Evolutionary conservation across 1,139 yeast genomes (phyloP).

Genomic region (Protomyces arabidopsidicola): DNA sequence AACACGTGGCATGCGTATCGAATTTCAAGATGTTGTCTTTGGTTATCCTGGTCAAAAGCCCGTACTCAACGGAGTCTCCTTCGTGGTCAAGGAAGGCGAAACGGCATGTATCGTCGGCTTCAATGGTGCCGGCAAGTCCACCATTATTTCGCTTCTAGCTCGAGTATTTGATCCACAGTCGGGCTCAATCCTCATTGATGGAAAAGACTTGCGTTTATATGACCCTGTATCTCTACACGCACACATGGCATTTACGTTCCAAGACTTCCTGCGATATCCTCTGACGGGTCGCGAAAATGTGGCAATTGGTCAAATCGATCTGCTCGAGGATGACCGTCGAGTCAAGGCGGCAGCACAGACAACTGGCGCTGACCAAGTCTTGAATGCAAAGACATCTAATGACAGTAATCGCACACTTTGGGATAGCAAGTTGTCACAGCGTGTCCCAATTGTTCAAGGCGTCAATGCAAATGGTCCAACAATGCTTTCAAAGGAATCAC

Average conservation of each 20-base stretch:
- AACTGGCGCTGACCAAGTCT: conserved; percentile 10
- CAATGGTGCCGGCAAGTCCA: conserved; percentile 20
- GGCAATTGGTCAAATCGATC: conserved; percentile 10
- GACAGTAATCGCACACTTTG: background rate
- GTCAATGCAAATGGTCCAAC: background rate
- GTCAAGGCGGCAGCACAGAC: conserved; percentile 8
- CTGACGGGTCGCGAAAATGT: conserved; percentile 18
- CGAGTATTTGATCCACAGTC: conserved; percentile 13
- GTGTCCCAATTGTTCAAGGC: background rate
- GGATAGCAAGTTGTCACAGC: conserved; percentile 5
- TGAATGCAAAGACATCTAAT: conserved; percentile 1
- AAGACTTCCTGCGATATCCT: conserved; percentile 18
- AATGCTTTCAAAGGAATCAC: background rate
- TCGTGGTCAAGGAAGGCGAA: conserved; percentile 7
- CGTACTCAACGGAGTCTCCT: conserved; percentile 5
- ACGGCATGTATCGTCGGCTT: conserved; percentile 17
- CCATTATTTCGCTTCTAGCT: conserved; percentile 9
- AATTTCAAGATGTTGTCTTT: conserved; percentile 4
- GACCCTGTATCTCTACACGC: conserved; percentile 1
- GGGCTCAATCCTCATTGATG: conserved; percentile 4
- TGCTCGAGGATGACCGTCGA: background rate
- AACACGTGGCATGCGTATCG: conserved; percentile 8
- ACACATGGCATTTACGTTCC: conserved; percentile 13
- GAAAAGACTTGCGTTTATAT: conserved; percentile 6
- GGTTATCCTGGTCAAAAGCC: conserved; percentile 7